Base-by-base conservation (phyloP, 768 basidiomycete species). In the Steccherinum ochraceum region DNA sequence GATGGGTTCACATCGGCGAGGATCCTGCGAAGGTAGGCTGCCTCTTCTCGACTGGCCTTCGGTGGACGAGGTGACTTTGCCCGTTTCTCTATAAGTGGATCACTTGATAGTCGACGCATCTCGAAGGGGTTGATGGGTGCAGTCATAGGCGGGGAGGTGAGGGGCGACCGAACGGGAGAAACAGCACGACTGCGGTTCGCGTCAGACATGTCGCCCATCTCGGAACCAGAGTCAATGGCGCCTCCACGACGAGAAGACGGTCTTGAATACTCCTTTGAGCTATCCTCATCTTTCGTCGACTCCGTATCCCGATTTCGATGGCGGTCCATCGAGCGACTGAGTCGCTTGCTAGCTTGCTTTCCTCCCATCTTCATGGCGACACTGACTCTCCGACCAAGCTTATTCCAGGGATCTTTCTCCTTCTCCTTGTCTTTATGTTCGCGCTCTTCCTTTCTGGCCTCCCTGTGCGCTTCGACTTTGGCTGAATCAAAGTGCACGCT, bases 11-110 rank as follows among this genome's bases (percentile, higher is more conserved):
- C 71, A 51, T 89, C 85, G 0, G 86, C 83, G 10, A 89, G 72
- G 26, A 89, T 78, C 50, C 74, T 76, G 18, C 81, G 79, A 12
- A 90, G 71, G 62, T 89, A 90, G 46, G 77, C 81, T 3, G 75
- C 65, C 57, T 91, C 83, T 40, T 79, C 77, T 13, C 72, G 53
- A 1, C 76, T 69, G 3, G 77, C 74, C 63, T 82, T 84, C 0
- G 79, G 80, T 0, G 73, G 69, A 51, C 78, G 79, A 0, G 74
- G 74, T 0, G 73, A 70, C 40, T 67, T 71, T 4, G 58, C 27
- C 12, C 53, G 47, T 50, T 72, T 80, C 12, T 26, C 45, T 21
- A 23, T 19, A 7, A 12, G 12, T 7, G 45, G 24, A 46, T 23
- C 45, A 12, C 13, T 23, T 16, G 45, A 5, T 23, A 23, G 42